Conservation (phyloP, 495 filamentous ascomycete species). For the Penicillium longicatenatum region DNA sequence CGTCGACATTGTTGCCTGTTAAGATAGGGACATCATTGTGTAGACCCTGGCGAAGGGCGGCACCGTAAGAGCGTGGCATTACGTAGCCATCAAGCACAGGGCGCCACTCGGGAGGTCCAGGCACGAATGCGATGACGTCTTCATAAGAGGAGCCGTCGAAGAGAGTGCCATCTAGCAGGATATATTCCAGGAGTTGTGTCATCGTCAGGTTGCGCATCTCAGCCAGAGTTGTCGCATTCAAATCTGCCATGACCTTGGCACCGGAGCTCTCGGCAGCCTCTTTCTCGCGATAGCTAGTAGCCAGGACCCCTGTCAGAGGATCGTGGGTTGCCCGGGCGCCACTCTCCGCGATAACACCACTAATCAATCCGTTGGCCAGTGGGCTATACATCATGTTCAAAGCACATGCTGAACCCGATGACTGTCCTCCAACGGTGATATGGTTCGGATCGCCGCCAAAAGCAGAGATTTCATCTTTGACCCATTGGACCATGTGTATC, state of each 20-base stretch:
- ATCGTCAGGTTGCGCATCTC: background rate
- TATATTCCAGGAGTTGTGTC: too few species aligned
- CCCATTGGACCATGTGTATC: conserved; percentile 5
- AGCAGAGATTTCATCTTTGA: conserved; percentile 8
- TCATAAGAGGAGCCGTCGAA: conserved; percentile 2
- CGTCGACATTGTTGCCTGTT: conserved; percentile 22
- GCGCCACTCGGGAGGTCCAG: conserved; percentile 15
- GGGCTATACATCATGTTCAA: conserved; percentile 19
- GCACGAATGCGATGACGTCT: background rate
- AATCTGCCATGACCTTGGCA: conserved; percentile 13
- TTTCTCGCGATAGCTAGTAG: conserved; percentile 15
- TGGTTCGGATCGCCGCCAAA: conserved; percentile 43
- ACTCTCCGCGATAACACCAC: conserved; percentile 19
- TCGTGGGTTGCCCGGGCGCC: conserved; percentile 17
- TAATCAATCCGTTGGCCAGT: conserved; percentile 4
- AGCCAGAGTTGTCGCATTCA: too few species aligned
- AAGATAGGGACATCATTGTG: conserved; percentile 19
- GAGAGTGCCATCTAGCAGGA: too few species aligned
- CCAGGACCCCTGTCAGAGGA: conserved; percentile 12
- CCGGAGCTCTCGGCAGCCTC: conserved; percentile 13
- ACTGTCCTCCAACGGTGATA: conserved; percentile 41
- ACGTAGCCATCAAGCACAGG: conserved; percentile 23
- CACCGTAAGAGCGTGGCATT: conserved; percentile 7
- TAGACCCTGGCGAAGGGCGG: conserved; percentile 1
- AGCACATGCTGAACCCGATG: conserved; percentile 51